phyloP scores from a whole-genome alignment of 2,329 filamentous ascomycete species.

The Trichoderma afroharzianum region DNA sequence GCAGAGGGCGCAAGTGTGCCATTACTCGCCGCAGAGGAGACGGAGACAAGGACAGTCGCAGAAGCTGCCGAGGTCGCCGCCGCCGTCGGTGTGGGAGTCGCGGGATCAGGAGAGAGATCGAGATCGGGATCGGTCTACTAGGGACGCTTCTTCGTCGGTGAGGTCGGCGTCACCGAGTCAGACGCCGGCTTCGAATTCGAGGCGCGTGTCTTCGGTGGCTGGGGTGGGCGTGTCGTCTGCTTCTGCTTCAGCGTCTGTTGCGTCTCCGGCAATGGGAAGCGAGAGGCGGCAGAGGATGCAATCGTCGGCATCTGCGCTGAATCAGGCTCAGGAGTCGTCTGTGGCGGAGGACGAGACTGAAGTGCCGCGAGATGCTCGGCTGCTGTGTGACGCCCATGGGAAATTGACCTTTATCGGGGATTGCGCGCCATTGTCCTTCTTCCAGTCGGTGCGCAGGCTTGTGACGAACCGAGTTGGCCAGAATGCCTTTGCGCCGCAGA shows the following conservation, averaged over 20 bases:
- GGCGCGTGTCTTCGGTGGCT: slow-evolving; percentile 13
- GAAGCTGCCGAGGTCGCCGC: slow-evolving; percentile 16
- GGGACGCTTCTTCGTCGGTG: neutral
- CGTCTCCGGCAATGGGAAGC: neutral
- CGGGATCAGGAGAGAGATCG: neutral
- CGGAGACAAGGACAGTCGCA: slow-evolving; percentile 26
- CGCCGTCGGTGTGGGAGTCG: slow-evolving; percentile 4
- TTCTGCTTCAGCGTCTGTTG: neutral
- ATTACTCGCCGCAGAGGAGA: slow-evolving; percentile 45
- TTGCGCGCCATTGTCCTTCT: slow-evolving; percentile 54
- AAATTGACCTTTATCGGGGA: slow-evolving; percentile 55
- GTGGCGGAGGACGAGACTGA: slow-evolving; percentile 50
- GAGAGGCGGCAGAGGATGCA: neutral
- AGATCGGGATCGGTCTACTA: neutral
- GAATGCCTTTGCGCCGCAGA: slow-evolving; percentile 49
- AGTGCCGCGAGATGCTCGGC: slow-evolving; percentile 50
- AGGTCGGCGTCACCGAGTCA: slow-evolving; percentile 10
- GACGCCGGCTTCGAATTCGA: slow-evolving; percentile 26
- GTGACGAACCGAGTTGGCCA: slow-evolving; percentile 47
- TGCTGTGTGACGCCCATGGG: slow-evolving; percentile 50
- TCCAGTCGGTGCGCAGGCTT: slow-evolving; percentile 52
- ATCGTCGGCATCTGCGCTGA: neutral
- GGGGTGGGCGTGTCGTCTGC: slow-evolving; percentile 11
- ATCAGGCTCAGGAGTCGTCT: slow-evolving; percentile 7
- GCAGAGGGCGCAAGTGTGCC: slow-evolving; percentile 42